Evolutionary conservation across 2,329 filamentous ascomycete species (phyloP).

Genomic region (Epicoccum sorghinum): DNA sequence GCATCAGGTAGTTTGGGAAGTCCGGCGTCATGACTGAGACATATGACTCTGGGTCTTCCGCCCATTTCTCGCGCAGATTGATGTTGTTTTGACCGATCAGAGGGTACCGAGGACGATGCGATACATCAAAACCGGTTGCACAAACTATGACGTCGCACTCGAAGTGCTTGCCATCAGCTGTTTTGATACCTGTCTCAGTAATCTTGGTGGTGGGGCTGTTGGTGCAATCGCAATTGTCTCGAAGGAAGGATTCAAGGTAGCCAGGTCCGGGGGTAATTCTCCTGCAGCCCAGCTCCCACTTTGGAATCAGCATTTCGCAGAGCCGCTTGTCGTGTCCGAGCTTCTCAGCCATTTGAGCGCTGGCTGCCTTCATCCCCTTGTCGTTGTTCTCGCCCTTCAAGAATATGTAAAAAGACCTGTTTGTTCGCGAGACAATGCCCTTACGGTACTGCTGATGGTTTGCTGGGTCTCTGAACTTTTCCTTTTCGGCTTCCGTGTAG

Average conservation of each 20-base stretch:
- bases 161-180: slow-evolving; percentile 48
- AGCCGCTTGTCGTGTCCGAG: slow-evolving; percentile 22
- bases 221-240: slow-evolving; percentile 56
- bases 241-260: slow-evolving; percentile 56
- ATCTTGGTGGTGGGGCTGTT: slow-evolving; percentile 52
- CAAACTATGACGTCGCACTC: slow-evolving; percentile 45
- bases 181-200: slow-evolving; percentile 53
- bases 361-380: slow-evolving; percentile 23
- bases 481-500: slow-evolving; percentile 26
- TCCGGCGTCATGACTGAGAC: slow-evolving; percentile 41
- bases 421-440: slow-evolving; percentile 25
- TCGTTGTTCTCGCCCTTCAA: slow-evolving; percentile 28
- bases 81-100: slow-evolving; percentile 48
- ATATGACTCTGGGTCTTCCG: slow-evolving; percentile 47
- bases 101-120: slow-evolving; percentile 50
- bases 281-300: slow-evolving; percentile 37
- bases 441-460: slow-evolving; percentile 25
- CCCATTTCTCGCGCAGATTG: slow-evolving; percentile 49
- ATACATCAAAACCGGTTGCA: slow-evolving; percentile 53
- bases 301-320: slow-evolving; percentile 30
- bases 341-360: slow-evolving; percentile 24
- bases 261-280: slow-evolving; percentile 55
- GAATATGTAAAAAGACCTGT: slow-evolving; percentile 31
- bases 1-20: slow-evolving; percentile 16
- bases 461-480: slow-evolving; percentile 24